A percentile compares a stretch with the other conserved stretches of the same genome.
Conservation (phyloP, 768 basidiomycete species). For the Myochromella boudieri region DNA sequence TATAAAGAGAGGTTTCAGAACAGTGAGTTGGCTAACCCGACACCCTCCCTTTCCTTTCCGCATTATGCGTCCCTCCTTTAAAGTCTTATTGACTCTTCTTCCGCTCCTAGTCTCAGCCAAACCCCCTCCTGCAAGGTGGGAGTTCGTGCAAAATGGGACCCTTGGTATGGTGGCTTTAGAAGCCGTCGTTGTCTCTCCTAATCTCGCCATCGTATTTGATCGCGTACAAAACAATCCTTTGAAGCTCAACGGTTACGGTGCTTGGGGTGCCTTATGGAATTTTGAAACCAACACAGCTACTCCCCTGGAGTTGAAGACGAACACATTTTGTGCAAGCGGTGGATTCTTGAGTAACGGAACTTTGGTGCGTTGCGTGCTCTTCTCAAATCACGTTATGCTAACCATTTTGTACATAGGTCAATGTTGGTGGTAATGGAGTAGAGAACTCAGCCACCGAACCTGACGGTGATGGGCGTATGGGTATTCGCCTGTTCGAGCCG, state of each 20-base stretch:
- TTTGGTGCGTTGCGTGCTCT: background rate
- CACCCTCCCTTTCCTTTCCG: too few species aligned
- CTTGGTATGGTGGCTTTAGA: conserved; percentile 20
- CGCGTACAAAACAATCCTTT: too few species aligned
- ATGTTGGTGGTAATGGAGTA: conserved; percentile 21
- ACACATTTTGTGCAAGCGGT: conserved; percentile 42
- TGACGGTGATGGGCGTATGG: conserved; percentile 31
- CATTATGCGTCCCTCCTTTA: too few species aligned
- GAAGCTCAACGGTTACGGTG: conserved; percentile 36
- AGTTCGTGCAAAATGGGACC: conserved; percentile 21
- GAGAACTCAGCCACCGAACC: conserved; percentile 23
- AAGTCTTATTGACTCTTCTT: too few species aligned
- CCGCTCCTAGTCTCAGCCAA: too few species aligned
- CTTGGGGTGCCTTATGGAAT: conserved; percentile 44
- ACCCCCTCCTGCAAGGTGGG: conserved; percentile 13
- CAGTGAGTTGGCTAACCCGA: too few species aligned
- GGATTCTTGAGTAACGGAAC: conserved; percentile 40
- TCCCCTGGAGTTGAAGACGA: conserved; percentile 31
- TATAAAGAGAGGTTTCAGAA: too few species aligned
- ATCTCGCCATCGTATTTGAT: conserved; percentile 18
- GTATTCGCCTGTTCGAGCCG: conserved; percentile 37
- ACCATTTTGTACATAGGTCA: background rate
- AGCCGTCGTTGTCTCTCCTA: conserved; percentile 22
- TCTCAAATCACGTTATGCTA: background rate
- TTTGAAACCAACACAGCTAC: conserved; percentile 36